A percentile compares a stretch with the other conserved stretches of the same genome.
phyloP scores from a whole-genome alignment of 2,329 filamentous ascomycete species.

The Periconia sp. region DNA sequence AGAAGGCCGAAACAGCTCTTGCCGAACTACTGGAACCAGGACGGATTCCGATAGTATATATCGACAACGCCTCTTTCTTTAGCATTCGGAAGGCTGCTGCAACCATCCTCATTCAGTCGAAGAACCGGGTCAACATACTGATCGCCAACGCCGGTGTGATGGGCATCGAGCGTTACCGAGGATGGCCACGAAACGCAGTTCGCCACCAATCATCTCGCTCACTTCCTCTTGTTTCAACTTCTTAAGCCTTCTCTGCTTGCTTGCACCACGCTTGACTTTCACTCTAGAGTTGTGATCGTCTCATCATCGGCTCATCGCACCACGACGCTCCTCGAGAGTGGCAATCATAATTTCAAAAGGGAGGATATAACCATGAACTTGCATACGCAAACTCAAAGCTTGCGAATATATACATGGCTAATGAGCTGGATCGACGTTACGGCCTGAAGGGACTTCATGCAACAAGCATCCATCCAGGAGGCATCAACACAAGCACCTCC shows the following conservation, averaged over 20 bases:
- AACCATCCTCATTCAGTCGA: slow-evolving; percentile 14
- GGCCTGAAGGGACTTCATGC: slow-evolving; percentile 52
- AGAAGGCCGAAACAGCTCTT: slow-evolving; percentile 7
- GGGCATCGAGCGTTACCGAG: slow-evolving; percentile 31
- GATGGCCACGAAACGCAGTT: slow-evolving; percentile 45
- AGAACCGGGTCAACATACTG: slow-evolving; percentile 22
- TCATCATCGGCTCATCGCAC: slow-evolving; percentile 44
- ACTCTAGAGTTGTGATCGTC: slow-evolving; percentile 48
- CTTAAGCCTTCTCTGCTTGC: slow-evolving; percentile 48
- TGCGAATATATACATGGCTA: slow-evolving; percentile 60
- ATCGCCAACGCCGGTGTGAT: slow-evolving; percentile 32
- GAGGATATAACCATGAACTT: slow-evolving; percentile 36
- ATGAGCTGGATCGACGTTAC: slow-evolving; percentile 58
- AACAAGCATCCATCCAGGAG: slow-evolving; percentile 14
- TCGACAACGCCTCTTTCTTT: slow-evolving; percentile 17
- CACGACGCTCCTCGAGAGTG: slow-evolving; percentile 46
- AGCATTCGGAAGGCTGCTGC: slow-evolving; percentile 16
- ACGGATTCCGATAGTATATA: slow-evolving; percentile 16
- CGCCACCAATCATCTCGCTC: slow-evolving; percentile 54
- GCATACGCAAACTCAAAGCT: slow-evolving; percentile 59
- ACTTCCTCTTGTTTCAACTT: slow-evolving; percentile 52
- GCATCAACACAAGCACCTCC: slow-evolving; percentile 10
- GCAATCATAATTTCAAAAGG: slow-evolving; percentile 46
- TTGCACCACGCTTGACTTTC: slow-evolving; percentile 20
- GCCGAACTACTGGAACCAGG: slow-evolving; percentile 17